Conservation (phyloP, 2,329 filamentous ascomycete species). For the Paecilomyces fulvus region DNA sequence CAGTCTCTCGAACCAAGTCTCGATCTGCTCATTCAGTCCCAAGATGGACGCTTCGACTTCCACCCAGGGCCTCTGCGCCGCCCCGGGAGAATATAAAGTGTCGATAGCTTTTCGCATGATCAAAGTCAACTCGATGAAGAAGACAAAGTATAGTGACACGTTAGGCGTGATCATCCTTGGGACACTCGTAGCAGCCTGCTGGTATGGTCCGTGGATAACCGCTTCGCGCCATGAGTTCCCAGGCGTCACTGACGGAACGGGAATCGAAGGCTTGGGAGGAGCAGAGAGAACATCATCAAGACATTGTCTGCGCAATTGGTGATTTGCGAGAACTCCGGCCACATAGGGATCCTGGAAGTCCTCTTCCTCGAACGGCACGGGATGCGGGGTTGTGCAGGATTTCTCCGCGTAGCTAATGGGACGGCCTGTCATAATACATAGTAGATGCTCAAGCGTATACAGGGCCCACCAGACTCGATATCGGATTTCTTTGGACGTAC, state of each 20-base stretch:
- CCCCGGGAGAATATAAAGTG: slow-evolving; percentile 29
- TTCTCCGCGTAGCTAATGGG: slow-evolving; percentile 29
- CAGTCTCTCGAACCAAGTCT: slow-evolving; percentile 31
- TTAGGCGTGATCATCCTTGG: slow-evolving; percentile 26
- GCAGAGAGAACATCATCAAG: slow-evolving; percentile 15
- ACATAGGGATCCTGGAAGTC: slow-evolving; percentile 24
- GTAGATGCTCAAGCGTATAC: slow-evolving; percentile 31
- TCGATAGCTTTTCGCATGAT: slow-evolving; percentile 29
- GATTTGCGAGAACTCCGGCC: slow-evolving; percentile 23
- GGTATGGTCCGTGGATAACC: background rate
- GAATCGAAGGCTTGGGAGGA: slow-evolving; percentile 6
- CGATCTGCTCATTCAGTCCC: slow-evolving; percentile 24
- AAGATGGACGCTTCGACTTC: slow-evolving; percentile 30
- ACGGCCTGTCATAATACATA: slow-evolving; percentile 36
- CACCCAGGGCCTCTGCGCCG: slow-evolving; percentile 24
- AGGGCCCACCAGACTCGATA: slow-evolving; percentile 39
- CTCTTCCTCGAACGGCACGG: slow-evolving; percentile 31
- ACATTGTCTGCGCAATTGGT: slow-evolving; percentile 23
- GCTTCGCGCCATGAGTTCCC: slow-evolving; percentile 16
- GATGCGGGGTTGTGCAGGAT: slow-evolving; percentile 35
- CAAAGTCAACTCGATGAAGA: slow-evolving; percentile 28
- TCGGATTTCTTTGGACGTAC: slow-evolving; percentile 32
- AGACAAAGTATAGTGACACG: slow-evolving; percentile 30
- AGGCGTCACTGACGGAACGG: slow-evolving; percentile 2
- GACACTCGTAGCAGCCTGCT: background rate